These are phyloP conservation scores for Fusarium siculi DNA, from an alignment of 2,329 filamentous ascomycete species.

Conservation along the genomic window DNA sequence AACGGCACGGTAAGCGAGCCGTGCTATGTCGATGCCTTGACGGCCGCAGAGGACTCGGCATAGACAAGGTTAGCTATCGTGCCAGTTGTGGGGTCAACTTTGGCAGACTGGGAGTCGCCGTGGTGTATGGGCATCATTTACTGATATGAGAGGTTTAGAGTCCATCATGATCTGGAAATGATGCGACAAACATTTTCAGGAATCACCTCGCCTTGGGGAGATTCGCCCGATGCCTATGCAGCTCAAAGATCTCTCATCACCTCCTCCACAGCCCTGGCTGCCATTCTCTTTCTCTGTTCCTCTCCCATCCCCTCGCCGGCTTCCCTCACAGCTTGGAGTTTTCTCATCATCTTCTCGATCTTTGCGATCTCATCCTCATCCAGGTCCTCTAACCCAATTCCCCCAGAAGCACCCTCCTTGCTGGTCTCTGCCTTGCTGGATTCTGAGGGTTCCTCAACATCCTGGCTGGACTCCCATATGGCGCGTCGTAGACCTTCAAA, in stretches of 20 bases:
- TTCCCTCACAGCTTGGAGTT: constrained; percentile 70
- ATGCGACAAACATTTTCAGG: neutral
- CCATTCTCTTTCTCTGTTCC: constrained; percentile 69
- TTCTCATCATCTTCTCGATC: constrained; percentile 72
- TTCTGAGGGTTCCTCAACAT: constrained; percentile 21
- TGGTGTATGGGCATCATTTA: neutral
- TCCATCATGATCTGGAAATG: neutral
- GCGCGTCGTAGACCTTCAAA: constrained; percentile 63
- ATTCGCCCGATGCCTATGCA: neutral
- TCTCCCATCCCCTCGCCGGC: constrained; percentile 68
- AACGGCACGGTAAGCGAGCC: constrained; percentile 23
- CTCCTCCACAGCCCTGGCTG: constrained; percentile 69
- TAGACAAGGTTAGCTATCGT: constrained; percentile 1
- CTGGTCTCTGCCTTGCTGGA: constrained; percentile 17
- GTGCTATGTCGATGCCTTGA: neutral
- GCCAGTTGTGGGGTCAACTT: neutral
- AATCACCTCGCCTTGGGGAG: neutral
- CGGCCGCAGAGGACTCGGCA: neutral
- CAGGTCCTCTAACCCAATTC: constrained; percentile 52
- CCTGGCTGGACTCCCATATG: constrained; percentile 58
- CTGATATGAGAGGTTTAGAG: neutral
- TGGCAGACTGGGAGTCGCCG: neutral
- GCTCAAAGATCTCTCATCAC: constrained; percentile 69
- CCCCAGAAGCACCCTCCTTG: constrained; percentile 14
- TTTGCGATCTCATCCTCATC: constrained; percentile 66